These are phyloP conservation scores for Ophiostoma sp. DNA, from an alignment of 2,329 filamentous ascomycete species.

Conservation along the genomic window DNA sequence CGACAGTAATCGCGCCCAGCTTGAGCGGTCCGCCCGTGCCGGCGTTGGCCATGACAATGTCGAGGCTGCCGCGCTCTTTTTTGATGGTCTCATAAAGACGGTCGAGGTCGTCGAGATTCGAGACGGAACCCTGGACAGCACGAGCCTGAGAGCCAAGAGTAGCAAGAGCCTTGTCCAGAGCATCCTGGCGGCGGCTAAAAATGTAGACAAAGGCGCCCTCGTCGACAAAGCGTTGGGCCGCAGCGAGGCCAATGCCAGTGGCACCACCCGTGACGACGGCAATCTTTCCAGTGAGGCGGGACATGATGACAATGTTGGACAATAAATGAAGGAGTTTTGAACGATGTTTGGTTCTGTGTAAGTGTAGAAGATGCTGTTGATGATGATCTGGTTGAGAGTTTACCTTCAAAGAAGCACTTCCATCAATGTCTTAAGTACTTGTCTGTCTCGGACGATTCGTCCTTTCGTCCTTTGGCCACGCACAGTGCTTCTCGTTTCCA, in stretches of 20 bases:
- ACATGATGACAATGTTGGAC: not conserved
- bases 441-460: not conserved
- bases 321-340: not conserved
- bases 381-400: not conserved
- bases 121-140: constrained; percentile 23
- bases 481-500: not conserved
- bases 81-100: constrained; percentile 23
- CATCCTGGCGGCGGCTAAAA: constrained; percentile 54
- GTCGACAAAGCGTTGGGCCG: constrained; percentile 63
- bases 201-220: constrained; percentile 62
- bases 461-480: not conserved
- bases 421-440: not conserved
- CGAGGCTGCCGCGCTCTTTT: constrained; percentile 24
- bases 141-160: constrained; percentile 33
- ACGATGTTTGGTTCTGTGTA: not conserved
- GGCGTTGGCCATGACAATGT: constrained; percentile 76
- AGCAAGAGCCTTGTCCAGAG: constrained; percentile 40
- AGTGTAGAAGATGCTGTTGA: not conserved
- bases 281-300: constrained; percentile 40
- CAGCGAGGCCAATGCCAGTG: constrained; percentile 68
- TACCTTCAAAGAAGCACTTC: no score
- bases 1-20: constrained; percentile 54
- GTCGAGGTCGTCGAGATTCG: constrained; percentile 23
- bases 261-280: constrained; percentile 69
- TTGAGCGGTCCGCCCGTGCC: constrained; percentile 64